Conservation (phyloP, 805 yeast species). For the Candida ficus region DNA sequence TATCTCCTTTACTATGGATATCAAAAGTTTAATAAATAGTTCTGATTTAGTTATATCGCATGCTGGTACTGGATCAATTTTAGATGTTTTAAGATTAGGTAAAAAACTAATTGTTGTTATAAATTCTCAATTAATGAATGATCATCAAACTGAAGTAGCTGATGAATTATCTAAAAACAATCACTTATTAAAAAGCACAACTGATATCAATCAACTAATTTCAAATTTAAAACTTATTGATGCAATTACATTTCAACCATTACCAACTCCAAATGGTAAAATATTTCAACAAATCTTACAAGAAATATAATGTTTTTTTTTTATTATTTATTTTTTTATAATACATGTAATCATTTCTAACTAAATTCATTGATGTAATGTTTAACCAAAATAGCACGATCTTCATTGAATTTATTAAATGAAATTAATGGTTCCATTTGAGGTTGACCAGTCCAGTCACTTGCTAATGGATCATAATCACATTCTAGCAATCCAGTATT, state of each 20-base stretch:
- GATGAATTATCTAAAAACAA: conserved; percentile 37
- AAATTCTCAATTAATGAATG: conserved; percentile 73
- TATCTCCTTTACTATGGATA: conserved; percentile 39
- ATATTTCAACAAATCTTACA: conserved; percentile 9
- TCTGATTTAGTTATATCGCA: conserved; percentile 74
- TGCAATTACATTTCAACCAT: conserved; percentile 6
- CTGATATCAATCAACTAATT: conserved; percentile 14
- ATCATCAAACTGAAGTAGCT: conserved; percentile 81
- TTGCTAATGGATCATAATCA: conserved; percentile 17
- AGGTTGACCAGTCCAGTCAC: conserved; percentile 11
- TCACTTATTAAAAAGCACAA: conserved; percentile 23
- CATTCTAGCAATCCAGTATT: conserved; percentile 11
- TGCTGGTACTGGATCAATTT: conserved; percentile 88
- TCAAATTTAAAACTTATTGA: conserved; percentile 13
- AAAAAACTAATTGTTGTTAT: conserved; percentile 65
- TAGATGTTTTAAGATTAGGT: conserved; percentile 60
- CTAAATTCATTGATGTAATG: too few relatives aligned
- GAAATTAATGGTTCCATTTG: conserved; percentile 1
- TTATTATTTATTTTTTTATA: not conserved
- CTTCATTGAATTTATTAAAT: conserved; percentile 13
- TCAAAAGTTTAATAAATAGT: conserved; percentile 34
- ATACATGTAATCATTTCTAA: not conserved
- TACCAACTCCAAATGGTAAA: conserved; percentile 23
- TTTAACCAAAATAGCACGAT: conserved; percentile 14
- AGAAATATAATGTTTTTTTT: conserved; percentile 2